Percentiles rank a stretch among this genome's conserved stretches.
These are phyloP conservation scores for Pseudoscleropodium purum DNA, from an alignment of 225 moss, liverwort and hornwort species.

Conservation along the genomic window DNA sequence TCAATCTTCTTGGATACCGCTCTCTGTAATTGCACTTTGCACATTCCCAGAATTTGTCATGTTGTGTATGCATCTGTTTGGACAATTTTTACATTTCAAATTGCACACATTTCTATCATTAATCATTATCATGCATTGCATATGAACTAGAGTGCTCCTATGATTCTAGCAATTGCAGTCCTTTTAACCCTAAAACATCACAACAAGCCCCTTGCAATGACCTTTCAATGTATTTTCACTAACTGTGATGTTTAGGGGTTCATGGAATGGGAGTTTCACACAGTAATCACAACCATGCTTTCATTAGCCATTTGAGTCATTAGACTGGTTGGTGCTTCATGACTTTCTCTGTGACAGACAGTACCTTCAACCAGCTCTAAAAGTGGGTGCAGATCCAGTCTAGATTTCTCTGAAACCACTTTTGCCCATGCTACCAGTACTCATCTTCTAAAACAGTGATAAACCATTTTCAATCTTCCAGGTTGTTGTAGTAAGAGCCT, in stretches of 20 bases:
- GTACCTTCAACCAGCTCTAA: neutral
- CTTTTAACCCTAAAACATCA: neutral
- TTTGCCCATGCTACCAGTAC: neutral
- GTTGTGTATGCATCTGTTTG: neutral
- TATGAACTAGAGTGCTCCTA: neutral
- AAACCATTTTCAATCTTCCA: neutral
- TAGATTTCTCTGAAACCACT: neutral
- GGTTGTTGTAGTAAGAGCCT: neutral
- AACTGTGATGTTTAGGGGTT: neutral
- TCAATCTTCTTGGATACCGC: neutral
- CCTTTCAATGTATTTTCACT: neutral
- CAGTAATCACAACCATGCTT: too few species aligned
- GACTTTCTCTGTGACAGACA: neutral
- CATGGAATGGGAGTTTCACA: neutral
- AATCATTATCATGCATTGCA: neutral
- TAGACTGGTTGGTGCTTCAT: neutral
- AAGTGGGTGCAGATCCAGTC: neutral
- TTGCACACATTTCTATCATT: neutral
- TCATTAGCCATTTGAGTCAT: neutral
- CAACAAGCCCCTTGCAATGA: neutral
- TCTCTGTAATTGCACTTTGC: neutral
- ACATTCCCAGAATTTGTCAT: neutral
- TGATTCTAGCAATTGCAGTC: neutral
- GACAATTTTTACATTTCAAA: neutral
- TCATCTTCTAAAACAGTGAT: neutral